Percentiles rank a stretch among this genome's conserved stretches.
These are phyloP conservation scores for Gastrolobium villosum DNA, from an alignment of 306 rosid genomes.

Conservation along the genomic window DNA sequence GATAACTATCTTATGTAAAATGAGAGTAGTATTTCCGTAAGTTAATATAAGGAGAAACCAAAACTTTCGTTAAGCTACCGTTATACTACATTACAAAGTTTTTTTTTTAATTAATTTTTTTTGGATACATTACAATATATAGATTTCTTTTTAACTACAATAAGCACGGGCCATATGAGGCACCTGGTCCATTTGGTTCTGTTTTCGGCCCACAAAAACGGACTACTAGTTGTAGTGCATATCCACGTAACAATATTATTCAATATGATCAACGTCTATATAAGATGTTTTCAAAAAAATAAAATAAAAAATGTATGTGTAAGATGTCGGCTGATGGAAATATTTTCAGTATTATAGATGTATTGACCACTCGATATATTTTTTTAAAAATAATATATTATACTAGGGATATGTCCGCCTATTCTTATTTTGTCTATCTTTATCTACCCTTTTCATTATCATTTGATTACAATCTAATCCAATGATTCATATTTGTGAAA, in stretches of 20 bases:
- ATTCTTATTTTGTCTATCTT: too few relatives aligned
- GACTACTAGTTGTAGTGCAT: slow-evolving; percentile 34
- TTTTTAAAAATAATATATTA: too few relatives aligned
- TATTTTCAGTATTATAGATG: too few relatives aligned
- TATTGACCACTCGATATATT: too few relatives aligned
- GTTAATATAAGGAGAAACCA: slow-evolving; percentile 34
- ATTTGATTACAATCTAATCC: too few relatives aligned
- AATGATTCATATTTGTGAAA: too few relatives aligned
- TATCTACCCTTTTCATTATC: too few relatives aligned
- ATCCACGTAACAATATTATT: slow-evolving; percentile 23
- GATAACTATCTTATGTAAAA: too few relatives aligned
- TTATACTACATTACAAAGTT: slow-evolving; percentile 24
- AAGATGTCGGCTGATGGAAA: background rate
- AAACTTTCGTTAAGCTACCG: slow-evolving; percentile 24
- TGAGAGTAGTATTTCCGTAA: too few relatives aligned
- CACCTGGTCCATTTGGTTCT: slow-evolving; percentile 17
- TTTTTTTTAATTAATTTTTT: too few relatives aligned
- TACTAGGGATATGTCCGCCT: too few relatives aligned
- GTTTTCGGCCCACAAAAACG: slow-evolving; percentile 36
- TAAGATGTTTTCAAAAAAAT: background rate
- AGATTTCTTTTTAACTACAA: slow-evolving; percentile 42
- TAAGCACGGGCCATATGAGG: slow-evolving; percentile 46
- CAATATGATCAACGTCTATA: slow-evolving; percentile 23
- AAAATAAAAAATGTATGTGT: background rate
- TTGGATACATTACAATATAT: background rate